Percentiles rank a stretch among this genome's conserved stretches.
Conservation (phyloP, 2,329 filamentous ascomycete species). For the Pestalotiopsis sp. region DNA sequence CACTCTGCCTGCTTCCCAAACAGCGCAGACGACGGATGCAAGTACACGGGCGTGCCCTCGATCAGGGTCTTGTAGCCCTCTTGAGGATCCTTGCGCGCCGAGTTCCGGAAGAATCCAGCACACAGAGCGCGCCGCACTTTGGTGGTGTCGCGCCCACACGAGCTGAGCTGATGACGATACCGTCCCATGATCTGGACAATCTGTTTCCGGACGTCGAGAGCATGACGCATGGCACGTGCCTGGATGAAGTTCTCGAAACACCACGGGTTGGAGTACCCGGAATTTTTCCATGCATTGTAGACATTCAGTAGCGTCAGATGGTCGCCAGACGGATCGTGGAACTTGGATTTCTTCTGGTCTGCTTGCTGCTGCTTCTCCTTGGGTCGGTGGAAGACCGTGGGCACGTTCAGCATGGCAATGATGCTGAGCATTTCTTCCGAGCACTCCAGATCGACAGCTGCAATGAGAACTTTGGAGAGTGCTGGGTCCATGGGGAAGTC, state of each 20-base stretch:
- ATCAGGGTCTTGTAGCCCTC: constrained; percentile 98
- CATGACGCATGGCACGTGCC: constrained; percentile 82
- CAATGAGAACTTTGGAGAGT: constrained; percentile 87
- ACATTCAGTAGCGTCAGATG: constrained; percentile 95
- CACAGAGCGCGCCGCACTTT: constrained; percentile 89
- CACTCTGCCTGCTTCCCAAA: constrained; percentile 97
- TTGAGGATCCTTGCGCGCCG: constrained; percentile 90
- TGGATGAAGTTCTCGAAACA: constrained; percentile 99
- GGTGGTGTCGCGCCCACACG: constrained; percentile 84
- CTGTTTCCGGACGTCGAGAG: constrained; percentile 90
- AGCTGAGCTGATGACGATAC: constrained; percentile 80
- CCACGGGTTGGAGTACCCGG: constrained; percentile 83
- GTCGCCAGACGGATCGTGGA: constrained; percentile 92
- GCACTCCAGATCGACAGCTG: constrained; percentile 83
- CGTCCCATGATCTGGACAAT: constrained; percentile 92
- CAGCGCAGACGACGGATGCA: constrained; percentile 88
- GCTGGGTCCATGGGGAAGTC: constrained; percentile 98
- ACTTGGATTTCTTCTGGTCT: constrained; percentile 96
- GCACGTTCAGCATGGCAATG: constrained; percentile 89
- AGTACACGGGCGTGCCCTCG: constrained; percentile 90
- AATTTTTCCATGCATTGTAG: constrained; percentile 94
- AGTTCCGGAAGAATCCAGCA: constrained; percentile 93
- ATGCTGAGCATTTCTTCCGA: constrained; percentile 94
- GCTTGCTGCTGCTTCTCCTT: constrained; percentile 97
- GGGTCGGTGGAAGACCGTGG: constrained; percentile 88